Base-by-base conservation (phyloP, 1,284 basidiomycete genomes). In the Microstroma glucosiphilum region DNA sequence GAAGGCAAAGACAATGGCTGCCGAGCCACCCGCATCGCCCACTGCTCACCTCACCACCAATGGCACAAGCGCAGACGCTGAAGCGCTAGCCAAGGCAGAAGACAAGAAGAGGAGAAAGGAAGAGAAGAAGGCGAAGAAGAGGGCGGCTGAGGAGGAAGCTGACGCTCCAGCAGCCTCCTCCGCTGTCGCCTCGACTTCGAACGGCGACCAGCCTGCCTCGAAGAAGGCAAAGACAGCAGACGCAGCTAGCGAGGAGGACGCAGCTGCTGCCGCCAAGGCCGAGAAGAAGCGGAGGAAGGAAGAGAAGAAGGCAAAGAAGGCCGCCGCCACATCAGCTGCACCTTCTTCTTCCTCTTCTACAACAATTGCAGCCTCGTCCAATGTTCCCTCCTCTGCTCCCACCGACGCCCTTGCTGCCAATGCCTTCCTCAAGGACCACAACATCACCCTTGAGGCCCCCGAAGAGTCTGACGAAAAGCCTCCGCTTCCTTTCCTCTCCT, bases 401-500 rank as follows among this genome's bases (percentile, higher is more conserved):
- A 86, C 79, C 81, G 83, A 67, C 40, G 58, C 70, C 13, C 59
- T 42, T 1, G 76, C 75, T 9, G 76, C 75, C 7, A 65, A 67
- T 11, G 75, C 70, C 0, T 79, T 73, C 61, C 60, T 79, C 43
- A 70, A 70, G 49, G 30, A 66, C 1, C 76, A 79, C 67, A 69
- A 69, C 59, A 78, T 79, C 64, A 77, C 76, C n/a, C 70, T 79
- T 60, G 77, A 79, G 43, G 72, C 68, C 30, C 69, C 73, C 21
- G 76, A 76, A 53, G 76, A 58, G 82, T 85, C 26, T 69, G 82
- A 55, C 78, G 81, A 69, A 74, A 82, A 53, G 66, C 69, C 82
- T 1, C 76, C 81, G 42, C 83, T 87, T 68, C 82, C 83, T 6
- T 83, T 92, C 64, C 83, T 90, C 55, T 84, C 86, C 9, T 96